Conservation (phyloP, 2,329 filamentous ascomycete species). For the Colletotrichum sp. region DNA sequence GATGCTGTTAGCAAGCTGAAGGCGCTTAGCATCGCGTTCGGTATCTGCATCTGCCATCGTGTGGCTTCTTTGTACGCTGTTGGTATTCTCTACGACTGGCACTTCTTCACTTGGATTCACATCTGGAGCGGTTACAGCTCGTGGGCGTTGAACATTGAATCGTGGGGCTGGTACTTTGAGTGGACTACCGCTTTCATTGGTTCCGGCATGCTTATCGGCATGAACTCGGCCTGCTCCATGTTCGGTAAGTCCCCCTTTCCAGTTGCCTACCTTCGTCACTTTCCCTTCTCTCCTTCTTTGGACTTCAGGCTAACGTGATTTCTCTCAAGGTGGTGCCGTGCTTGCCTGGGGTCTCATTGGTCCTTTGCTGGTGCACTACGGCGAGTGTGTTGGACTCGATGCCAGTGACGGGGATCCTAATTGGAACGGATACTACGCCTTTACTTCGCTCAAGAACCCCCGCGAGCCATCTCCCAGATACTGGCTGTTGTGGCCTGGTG, state of each 20-base stretch:
- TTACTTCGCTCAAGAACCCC: constrained; percentile 35
- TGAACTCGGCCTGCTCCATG: constrained; percentile 64
- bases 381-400: constrained; percentile 53
- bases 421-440: constrained; percentile 35
- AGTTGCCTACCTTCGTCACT: rapidly evolving
- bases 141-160: constrained; percentile 57
- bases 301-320: background rate
- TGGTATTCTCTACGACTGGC: constrained; percentile 66
- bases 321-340: constrained; percentile 46
- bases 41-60: constrained; percentile 54
- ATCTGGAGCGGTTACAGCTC: constrained; percentile 60
- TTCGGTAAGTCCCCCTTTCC: constrained; percentile 34
- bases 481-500: constrained; percentile 50
- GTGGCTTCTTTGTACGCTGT: constrained; percentile 64
- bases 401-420: constrained; percentile 18
- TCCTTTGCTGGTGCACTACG: constrained; percentile 52
- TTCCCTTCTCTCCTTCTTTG: background rate
- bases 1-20: constrained; percentile 63
- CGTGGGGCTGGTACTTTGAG: constrained; percentile 67
- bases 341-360: constrained; percentile 61
- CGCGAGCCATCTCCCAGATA: constrained; percentile 41
- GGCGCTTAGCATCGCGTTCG: constrained; percentile 57
- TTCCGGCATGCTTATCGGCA: constrained; percentile 54
- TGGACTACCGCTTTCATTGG: constrained; percentile 67
- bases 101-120: constrained; percentile 58